phyloP scores from a whole-genome alignment of 164 flowering plant genomes.

The Berberis vulgaris region DNA sequence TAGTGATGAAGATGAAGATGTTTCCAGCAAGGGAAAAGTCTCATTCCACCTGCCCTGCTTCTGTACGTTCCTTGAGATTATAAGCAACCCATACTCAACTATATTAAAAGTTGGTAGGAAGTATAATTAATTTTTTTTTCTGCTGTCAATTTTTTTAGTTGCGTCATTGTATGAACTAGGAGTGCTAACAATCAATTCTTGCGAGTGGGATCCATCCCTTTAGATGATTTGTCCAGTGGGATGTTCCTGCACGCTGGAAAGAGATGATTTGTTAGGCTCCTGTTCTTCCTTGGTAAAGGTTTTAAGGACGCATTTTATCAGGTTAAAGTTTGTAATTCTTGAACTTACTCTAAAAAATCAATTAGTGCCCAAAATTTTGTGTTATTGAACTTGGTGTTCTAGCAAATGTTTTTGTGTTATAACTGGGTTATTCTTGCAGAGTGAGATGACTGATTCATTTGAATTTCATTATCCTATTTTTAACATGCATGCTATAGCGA shows the following conservation, averaged over 20 bases:
- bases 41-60: background rate
- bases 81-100: background rate
- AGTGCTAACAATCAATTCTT: conserved; percentile 1
- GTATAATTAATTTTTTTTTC: conserved; percentile 4
- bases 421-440: too few species aligned
- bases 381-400: background rate
- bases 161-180: conserved; percentile 3
- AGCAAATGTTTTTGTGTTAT: background rate
- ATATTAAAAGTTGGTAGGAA: conserved; percentile 4
- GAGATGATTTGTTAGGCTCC: conserved; percentile 3
- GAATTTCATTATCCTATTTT: too few species aligned
- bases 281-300: background rate
- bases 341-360: background rate
- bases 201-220: background rate
- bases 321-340: background rate
- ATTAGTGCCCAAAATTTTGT: background rate
- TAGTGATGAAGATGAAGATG: conserved; percentile 21
- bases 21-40: conserved; percentile 6
- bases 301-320: conserved; percentile 1
- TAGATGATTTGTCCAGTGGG: background rate
- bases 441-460: too few species aligned
- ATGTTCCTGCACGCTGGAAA: background rate
- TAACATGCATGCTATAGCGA: too few species aligned
- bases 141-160: conserved; percentile 1
- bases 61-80: conserved; percentile 4